These are phyloP conservation scores for Euphorbia pulcherrima DNA, from an alignment of 345 rosid species.

Conservation along the genomic window DNA sequence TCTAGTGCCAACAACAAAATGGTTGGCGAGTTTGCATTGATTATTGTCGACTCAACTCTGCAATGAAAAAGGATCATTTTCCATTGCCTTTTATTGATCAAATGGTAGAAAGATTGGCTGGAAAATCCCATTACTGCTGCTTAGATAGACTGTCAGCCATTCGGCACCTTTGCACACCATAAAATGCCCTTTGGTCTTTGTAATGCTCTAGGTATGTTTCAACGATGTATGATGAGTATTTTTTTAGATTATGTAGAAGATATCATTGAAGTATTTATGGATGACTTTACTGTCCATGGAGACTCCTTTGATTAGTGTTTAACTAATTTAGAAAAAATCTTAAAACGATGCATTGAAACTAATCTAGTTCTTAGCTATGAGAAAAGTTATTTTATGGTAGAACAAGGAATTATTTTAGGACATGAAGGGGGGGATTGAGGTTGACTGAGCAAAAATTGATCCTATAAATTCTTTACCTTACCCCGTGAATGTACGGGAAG, in stretches of 20 bases:
- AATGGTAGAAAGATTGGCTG: not conserved
- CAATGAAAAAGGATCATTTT: not conserved
- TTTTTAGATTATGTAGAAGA: not conserved
- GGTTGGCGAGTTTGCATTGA: not conserved
- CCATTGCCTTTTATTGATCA: too few relatives aligned
- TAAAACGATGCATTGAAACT: not conserved
- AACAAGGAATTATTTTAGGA: not conserved
- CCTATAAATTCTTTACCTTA: not conserved
- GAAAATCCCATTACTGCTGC: not conserved
- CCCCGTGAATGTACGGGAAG: not conserved
- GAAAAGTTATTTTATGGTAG: not conserved
- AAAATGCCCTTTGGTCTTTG: not conserved
- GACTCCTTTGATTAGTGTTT: not conserved
- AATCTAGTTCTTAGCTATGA: not conserved
- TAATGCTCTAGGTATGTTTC: not conserved
- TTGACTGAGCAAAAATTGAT: constrained; percentile 1
- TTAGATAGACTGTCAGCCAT: not conserved
- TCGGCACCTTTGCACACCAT: not conserved
- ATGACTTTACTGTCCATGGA: not conserved
- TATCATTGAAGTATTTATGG: not conserved
- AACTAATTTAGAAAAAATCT: not conserved
- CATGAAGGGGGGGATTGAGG: not conserved
- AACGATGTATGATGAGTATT: not conserved
- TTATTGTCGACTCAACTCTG: not conserved
- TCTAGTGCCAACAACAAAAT: not conserved